A percentile compares a stretch with the other conserved stretches of the same genome.
Evolutionary conservation across 257 asterid species (phyloP).

Genomic region (Ocimum tenuiflorum): DNA sequence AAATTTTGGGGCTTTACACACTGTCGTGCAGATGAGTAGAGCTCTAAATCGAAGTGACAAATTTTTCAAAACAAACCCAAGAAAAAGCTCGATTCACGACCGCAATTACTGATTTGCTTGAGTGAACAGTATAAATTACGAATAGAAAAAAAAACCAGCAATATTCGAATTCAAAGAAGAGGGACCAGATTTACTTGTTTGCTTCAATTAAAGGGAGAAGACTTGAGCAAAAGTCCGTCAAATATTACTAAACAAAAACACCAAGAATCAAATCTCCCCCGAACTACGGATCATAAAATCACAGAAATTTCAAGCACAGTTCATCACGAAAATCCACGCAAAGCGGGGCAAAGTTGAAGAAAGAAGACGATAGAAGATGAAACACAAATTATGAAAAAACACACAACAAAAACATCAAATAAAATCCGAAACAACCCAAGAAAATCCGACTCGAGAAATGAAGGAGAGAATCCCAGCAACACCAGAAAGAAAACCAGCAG

Average conservation of each 20-base stretch:
- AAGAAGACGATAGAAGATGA: not conserved
- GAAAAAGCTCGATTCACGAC: slow-evolving; percentile 25
- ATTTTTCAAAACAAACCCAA: not conserved
- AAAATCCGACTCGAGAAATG: not conserved
- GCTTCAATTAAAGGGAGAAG: slow-evolving; percentile 14
- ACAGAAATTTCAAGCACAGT: slow-evolving; percentile 18
- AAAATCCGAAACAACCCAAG: not conserved
- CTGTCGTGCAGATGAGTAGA: not conserved
- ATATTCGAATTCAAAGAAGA: slow-evolving; percentile 12
- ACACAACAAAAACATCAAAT: not conserved
- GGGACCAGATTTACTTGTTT: slow-evolving; percentile 36
- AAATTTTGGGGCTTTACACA: not conserved
- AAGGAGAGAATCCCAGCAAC: not conserved
- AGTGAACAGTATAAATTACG: slow-evolving; percentile 36
- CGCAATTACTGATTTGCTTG: slow-evolving; percentile 27
- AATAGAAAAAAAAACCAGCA: slow-evolving; percentile 11
- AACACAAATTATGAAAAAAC: not conserved
- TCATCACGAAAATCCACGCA: slow-evolving; percentile 1
- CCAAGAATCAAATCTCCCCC: slow-evolving; percentile 4
- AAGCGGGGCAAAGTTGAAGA: not conserved
- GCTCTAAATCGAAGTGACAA: too few species aligned
- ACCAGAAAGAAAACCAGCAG: not conserved
- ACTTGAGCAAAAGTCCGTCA: slow-evolving; percentile 20
- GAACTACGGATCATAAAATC: slow-evolving; percentile 40
- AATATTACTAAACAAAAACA: slow-evolving; percentile 12